These are phyloP conservation scores for Scleromitrula shiraiana DNA, from an alignment of 2,329 filamentous ascomycete genomes.

Conservation along the genomic window DNA sequence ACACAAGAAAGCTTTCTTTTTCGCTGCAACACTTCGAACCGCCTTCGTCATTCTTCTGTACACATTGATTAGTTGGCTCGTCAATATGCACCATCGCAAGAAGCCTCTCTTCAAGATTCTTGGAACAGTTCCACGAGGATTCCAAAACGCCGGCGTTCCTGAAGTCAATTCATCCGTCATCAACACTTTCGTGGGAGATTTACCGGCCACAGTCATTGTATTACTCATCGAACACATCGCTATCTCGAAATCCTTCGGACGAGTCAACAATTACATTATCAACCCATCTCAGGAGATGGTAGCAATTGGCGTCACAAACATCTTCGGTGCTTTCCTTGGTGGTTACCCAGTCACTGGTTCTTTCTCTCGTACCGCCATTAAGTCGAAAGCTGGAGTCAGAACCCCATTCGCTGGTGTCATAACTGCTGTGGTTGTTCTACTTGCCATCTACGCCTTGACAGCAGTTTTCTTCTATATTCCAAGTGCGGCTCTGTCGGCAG, in stretches of 20 bases:
- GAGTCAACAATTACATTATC: conserved; percentile 93
- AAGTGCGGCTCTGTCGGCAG: conserved; percentile 67
- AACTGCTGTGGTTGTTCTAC: conserved; percentile 74
- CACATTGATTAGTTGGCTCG: conserved; percentile 81
- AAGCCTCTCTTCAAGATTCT: conserved; percentile 68
- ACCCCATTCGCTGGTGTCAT: conserved; percentile 87
- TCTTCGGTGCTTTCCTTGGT: conserved; percentile 85
- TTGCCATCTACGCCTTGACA: conserved; percentile 84
- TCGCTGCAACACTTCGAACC: conserved; percentile 81
- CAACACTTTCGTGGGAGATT: conserved; percentile 56
- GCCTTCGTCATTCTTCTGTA: conserved; percentile 89
- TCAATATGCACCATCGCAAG: conserved; percentile 60
- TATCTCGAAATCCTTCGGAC: conserved; percentile 92
- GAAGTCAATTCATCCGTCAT: conserved; percentile 59
- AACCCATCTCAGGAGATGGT: conserved; percentile 94
- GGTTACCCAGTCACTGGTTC: conserved; percentile 91
- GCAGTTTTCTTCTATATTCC: conserved; percentile 93
- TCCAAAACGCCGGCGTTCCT: conserved; percentile 71
- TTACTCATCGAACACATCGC: conserved; percentile 94
- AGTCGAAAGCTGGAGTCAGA: conserved; percentile 90
- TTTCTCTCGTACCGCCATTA: conserved; percentile 93
- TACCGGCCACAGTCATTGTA: conserved; percentile 88
- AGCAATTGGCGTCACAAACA: conserved; percentile 83
- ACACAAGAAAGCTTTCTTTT: conserved; percentile 73
- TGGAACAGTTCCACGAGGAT: conserved; percentile 72